phyloP scores from a whole-genome alignment of 345 rosid species.

The Syzygium aqueum region DNA sequence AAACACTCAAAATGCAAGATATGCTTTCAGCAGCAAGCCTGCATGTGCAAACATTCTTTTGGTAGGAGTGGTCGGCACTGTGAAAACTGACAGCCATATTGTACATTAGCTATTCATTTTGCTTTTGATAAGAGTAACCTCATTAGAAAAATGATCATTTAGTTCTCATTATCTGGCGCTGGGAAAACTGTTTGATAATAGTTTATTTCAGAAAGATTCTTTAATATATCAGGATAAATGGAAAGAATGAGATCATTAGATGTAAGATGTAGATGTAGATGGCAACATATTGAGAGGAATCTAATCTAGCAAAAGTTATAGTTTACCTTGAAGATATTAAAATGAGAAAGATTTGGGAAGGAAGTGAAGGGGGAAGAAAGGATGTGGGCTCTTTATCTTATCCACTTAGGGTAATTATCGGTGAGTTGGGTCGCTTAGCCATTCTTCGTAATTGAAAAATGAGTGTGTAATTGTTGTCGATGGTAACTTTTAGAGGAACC shows the following conservation, averaged over 20 bases:
- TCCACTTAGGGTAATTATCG: not conserved
- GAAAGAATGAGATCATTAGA: not conserved
- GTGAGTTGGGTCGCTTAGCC: not conserved
- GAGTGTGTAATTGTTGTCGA: not conserved
- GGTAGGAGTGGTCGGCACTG: not conserved
- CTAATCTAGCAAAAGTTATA: not conserved
- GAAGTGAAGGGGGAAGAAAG: not conserved
- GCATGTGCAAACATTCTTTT: not conserved
- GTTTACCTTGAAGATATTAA: not conserved
- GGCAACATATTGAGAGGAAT: not conserved
- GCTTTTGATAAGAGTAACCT: not conserved
- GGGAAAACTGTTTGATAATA: not conserved
- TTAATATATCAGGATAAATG: not conserved
- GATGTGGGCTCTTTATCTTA: not conserved
- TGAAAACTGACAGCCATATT: not conserved
- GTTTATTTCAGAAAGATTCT: not conserved
- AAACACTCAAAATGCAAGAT: not conserved
- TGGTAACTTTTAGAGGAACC: not conserved
- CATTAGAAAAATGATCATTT: not conserved
- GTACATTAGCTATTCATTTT: not conserved
- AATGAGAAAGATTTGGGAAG: not conserved
- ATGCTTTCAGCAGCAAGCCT: not conserved
- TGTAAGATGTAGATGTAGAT: not conserved
- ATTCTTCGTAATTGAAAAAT: not conserved
- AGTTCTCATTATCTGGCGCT: not conserved